Evolutionary conservation across 139 green algal genomes (phyloP).

Genomic region (Yamagishiella unicocca): DNA sequence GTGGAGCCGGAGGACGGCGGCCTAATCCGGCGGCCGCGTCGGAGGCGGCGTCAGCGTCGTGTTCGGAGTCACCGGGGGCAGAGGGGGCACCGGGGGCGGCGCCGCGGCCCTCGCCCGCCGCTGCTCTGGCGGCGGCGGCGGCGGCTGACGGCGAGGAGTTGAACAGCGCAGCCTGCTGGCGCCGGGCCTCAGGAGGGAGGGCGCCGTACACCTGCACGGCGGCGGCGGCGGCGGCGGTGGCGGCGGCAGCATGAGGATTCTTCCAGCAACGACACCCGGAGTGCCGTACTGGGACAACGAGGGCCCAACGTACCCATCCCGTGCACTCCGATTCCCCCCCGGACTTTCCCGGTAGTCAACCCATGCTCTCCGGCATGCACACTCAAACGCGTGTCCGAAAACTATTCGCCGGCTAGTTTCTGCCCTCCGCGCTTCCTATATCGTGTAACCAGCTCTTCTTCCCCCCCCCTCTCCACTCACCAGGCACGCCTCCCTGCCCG

Average conservation of each 20-base stretch:
- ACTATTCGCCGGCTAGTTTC: too few relatives aligned
- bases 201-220: constrained; percentile 54
- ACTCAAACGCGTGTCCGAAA: too few relatives aligned
- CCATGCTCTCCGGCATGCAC: too few relatives aligned
- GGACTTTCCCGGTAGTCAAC: too few relatives aligned
- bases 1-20: too few relatives aligned
- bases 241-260: neutral
- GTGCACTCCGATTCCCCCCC: too few relatives aligned
- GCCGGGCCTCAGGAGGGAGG: constrained; percentile 46
- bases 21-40: too few relatives aligned
- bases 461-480: neutral
- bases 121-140: neutral
- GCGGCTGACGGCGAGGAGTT: too few relatives aligned
- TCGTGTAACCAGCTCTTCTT: neutral
- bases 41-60: neutral
- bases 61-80: neutral
- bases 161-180: constrained; percentile 59
- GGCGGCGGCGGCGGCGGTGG: neutral
- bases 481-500: constrained; percentile 15
- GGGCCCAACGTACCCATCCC: neutral
- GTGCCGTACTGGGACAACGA: too few relatives aligned
- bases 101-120: too few relatives aligned
- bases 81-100: neutral
- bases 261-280: too few relatives aligned
- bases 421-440: too few relatives aligned